Percentiles rank a stretch among this genome's conserved stretches.
phyloP scores from a whole-genome alignment of 2,329 filamentous ascomycete genomes.

The Venturia aucupariae region DNA sequence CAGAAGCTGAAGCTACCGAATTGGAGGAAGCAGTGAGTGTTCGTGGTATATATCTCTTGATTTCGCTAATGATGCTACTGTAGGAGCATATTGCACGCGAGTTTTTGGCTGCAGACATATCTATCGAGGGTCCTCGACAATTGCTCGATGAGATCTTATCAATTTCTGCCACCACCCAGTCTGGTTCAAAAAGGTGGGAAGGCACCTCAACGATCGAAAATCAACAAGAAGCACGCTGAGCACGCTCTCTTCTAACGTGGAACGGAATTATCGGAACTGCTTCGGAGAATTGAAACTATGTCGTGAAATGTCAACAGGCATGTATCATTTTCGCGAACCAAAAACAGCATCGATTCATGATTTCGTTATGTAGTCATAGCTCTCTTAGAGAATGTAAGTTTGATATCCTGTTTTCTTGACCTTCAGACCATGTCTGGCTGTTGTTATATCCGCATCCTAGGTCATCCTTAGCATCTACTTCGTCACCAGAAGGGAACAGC shows the following conservation, averaged over 20 bases:
- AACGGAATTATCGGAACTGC: not conserved
- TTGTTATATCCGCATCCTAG: not conserved
- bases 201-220: not conserved
- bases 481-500: conserved; percentile 10
- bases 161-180: conserved; percentile 13
- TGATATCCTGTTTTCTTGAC: not conserved
- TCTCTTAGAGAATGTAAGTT: not conserved
- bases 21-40: conserved; percentile 55
- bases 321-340: no score
- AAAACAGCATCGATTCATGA: not conserved
- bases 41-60: not conserved
- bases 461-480: conserved; percentile 15
- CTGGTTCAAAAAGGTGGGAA: conserved; percentile 1
- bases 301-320: no score
- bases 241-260: not conserved
- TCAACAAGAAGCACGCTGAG: not conserved
- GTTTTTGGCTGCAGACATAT: conserved; percentile 32
- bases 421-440: not conserved
- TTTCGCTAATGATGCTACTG: conserved; percentile 16
- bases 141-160: conserved; percentile 31
- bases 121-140: conserved; percentile 25
- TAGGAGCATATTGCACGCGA: conserved; percentile 35
- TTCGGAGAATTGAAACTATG: no score
- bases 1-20: conserved; percentile 51
- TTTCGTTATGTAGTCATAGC: not conserved